phyloP scores from a whole-genome alignment of 257 asterid species.

The Solanum clarkiae region DNA sequence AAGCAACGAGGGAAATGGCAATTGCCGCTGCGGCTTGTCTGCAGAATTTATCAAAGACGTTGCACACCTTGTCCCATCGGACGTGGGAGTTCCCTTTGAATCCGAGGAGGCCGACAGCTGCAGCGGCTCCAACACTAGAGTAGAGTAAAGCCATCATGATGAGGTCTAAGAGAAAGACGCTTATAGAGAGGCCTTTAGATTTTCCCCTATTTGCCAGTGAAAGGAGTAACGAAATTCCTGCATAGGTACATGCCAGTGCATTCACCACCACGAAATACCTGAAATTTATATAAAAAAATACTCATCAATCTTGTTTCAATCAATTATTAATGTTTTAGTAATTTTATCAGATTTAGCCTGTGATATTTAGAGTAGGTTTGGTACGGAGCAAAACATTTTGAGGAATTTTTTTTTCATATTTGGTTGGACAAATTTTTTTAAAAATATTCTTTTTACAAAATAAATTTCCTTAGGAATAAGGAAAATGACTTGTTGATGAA shows the following conservation, averaged over 20 bases:
- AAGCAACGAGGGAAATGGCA: conserved; percentile 25
- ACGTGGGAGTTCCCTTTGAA: conserved; percentile 48
- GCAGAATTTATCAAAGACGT: conserved; percentile 36
- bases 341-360: too few species aligned
- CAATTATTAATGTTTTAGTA: too few species aligned
- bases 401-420: too few species aligned
- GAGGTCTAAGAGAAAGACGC: conserved; percentile 32
- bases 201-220: conserved; percentile 19
- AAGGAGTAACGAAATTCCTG: conserved; percentile 30
- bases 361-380: too few species aligned
- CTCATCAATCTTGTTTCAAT: too few species aligned
- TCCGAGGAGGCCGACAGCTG: conserved; percentile 46
- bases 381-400: too few species aligned
- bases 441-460: too few species aligned
- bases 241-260: conserved; percentile 45
- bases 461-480: too few species aligned
- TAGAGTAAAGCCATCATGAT: conserved; percentile 55
- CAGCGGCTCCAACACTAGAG: conserved; percentile 44
- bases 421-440: too few species aligned
- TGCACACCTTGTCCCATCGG: conserved; percentile 52
- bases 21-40: conserved; percentile 27
- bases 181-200: conserved; percentile 6
- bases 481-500: too few species aligned
- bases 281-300: neutral
- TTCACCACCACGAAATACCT: conserved; percentile 61